Evolutionary conservation across 805 yeast genomes (phyloP), one percentile per base, ranked within the genome.

Genomic region (Pichia membranifaciens): DNA sequence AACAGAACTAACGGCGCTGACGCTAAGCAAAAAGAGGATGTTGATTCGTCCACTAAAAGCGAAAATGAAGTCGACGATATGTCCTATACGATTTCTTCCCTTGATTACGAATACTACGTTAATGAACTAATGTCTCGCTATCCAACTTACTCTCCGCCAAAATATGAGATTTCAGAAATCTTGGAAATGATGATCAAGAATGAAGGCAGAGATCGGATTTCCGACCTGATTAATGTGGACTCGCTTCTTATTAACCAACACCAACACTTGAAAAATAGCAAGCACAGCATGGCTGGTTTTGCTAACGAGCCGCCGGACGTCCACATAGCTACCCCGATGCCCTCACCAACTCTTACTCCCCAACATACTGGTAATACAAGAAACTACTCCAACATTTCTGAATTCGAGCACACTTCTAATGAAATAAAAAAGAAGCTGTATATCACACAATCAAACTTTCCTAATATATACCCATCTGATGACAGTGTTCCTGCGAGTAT

Each of bases 271-370:
- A 54, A 65, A 54, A 47, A 41, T n/a, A 47, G 38, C 10, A 49
- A 43, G 33, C 47, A 47, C 21, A 29, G 36, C 5, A 32, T 39
- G 28, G 31, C 48, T 5, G 13, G 32, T 6, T 21, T 46, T 18
- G 21, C 21, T 25, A 45, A 43, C 35, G 50, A 49, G 20, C 67
- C 54, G 40, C 78, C 61, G 52, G 66, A 67, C 5, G 68, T 82
- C 5, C 90, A 85, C 60, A 74, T 88, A 10, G 90, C 96, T 0
- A 87, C 96, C 0, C 96, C 96, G 0, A 85, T 84, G 1, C 93
- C 96, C 3, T 86, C 95, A 0, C 96, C 96, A 0, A 82, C 85
- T 0, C 59, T 73, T 16, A 71, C 79, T 2, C 84, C 86, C 1
- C 67, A 53, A 35, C 66, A 60, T 37, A 63, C 69, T 0, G 67